Conservation (phyloP, 1,139 yeast species). For the Magnusiomyces suaveolens region DNA sequence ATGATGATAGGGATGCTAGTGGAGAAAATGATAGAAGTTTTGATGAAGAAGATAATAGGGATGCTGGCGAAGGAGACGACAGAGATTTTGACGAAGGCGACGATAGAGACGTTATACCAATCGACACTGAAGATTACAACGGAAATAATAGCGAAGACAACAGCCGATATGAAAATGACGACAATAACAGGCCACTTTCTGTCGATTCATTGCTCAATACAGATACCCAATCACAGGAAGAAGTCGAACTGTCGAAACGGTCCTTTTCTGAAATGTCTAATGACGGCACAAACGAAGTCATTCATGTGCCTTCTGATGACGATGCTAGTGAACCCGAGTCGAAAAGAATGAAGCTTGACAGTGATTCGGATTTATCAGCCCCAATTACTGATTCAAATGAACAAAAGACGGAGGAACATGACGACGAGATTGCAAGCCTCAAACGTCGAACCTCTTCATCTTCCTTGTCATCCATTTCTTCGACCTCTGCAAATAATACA, state of each 20-base stretch:
- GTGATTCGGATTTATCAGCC: not conserved
- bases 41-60: slow-evolving; percentile 6
- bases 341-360: not conserved
- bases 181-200: slow-evolving; percentile 7
- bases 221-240: not conserved
- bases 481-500: not conserved
- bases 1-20: slow-evolving; percentile 5
- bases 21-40: slow-evolving; percentile 1
- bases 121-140: slow-evolving; percentile 9
- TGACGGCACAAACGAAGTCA: not conserved
- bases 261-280: not conserved
- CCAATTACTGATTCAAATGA: not conserved
- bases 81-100: not conserved
- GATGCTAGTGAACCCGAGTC: not conserved
- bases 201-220: not conserved
- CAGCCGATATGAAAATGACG: slow-evolving; percentile 8
- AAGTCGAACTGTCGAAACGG: not conserved
- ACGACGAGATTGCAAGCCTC: not conserved
- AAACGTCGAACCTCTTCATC: not conserved
- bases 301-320: not conserved
- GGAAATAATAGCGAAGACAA: slow-evolving; percentile 13
- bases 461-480: not conserved
- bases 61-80: not conserved
- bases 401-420: not conserved
- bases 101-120: slow-evolving; percentile 4